Evolutionary conservation across 805 yeast genomes (phyloP).

Genomic region (Ogataea nitratoaversa): DNA sequence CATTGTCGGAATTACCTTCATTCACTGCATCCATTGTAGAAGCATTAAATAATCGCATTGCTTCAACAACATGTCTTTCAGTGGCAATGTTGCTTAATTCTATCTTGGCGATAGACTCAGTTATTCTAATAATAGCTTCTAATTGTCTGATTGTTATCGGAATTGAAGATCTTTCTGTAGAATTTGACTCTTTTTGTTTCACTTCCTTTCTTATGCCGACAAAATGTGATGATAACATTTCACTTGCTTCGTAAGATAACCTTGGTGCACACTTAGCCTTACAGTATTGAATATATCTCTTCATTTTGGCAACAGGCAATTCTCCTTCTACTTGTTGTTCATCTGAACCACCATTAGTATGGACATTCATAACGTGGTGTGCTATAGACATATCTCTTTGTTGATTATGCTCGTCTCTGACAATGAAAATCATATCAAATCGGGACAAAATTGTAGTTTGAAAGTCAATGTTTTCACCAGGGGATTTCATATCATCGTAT

Average conservation of each 20-base stretch:
- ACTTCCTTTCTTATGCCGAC: slow-evolving; percentile 84
- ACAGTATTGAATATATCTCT: slow-evolving; percentile 87
- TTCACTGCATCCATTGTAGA: slow-evolving; percentile 91
- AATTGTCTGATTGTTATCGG: slow-evolving; percentile 97
- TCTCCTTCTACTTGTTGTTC: slow-evolving; percentile 65
- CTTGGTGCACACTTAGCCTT: slow-evolving; percentile 91
- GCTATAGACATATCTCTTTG: slow-evolving; percentile 86
- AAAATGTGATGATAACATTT: slow-evolving; percentile 84
- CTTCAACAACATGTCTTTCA: slow-evolving; percentile 91
- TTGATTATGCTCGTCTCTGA: slow-evolving; percentile 90
- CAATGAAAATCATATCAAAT: slow-evolving; percentile 97
- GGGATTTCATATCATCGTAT: slow-evolving; percentile 91
- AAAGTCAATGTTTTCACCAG: slow-evolving; percentile 97
- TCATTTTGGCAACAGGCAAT: slow-evolving; percentile 86
- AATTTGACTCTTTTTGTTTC: slow-evolving; percentile 72
- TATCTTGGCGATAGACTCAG: slow-evolving; percentile 89
- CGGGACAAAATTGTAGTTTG: slow-evolving; percentile 95
- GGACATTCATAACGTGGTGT: slow-evolving; percentile 90
- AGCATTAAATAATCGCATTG: slow-evolving; percentile 88
- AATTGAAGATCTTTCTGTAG: slow-evolving; percentile 87
- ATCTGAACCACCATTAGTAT: slow-evolving; percentile 63
- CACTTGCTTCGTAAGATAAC: slow-evolving; percentile 82
- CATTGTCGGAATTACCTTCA: slow-evolving; percentile 48
- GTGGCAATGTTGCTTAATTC: slow-evolving; percentile 78
- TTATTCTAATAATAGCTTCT: slow-evolving; percentile 93